A percentile compares a stretch with the other conserved stretches of the same genome.
Evolutionary conservation across 2,329 filamentous ascomycete species (phyloP).

Genomic region (Alternaria atra): DNA sequence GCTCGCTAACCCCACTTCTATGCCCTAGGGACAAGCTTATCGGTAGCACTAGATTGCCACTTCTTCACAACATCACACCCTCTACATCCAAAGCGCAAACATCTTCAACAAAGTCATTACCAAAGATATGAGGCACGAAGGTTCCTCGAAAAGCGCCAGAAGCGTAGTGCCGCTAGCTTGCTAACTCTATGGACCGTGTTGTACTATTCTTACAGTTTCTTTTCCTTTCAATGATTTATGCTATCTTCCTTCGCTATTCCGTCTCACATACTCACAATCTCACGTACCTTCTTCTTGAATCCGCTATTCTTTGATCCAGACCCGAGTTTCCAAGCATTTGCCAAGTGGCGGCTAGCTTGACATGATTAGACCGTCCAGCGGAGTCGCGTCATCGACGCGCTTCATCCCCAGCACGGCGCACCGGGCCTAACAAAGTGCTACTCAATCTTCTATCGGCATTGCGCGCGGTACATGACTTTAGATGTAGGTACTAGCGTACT

Average conservation of each 20-base stretch:
- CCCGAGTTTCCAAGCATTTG: constrained; percentile 53
- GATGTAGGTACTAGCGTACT: constrained; percentile 61
- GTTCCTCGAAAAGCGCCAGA: neutral
- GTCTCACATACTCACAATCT: neutral
- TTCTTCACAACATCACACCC: neutral
- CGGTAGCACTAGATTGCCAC: neutral
- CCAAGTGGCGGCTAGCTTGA: constrained; percentile 57
- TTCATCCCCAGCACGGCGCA: constrained; percentile 51
- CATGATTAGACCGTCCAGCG: constrained; percentile 57
- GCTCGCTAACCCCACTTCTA: constrained; percentile 6
- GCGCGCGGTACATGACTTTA: constrained; percentile 64
- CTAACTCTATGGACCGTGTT: no score
- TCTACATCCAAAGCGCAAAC: neutral
- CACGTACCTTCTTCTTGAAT: neutral
- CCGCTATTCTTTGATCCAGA: constrained; percentile 44
- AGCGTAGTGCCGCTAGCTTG: neutral
- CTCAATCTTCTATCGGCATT: constrained; percentile 56
- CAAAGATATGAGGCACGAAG: neutral
- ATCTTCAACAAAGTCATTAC: neutral
- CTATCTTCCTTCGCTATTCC: neutral
- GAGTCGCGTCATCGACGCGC: constrained; percentile 38
- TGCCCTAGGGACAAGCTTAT: neutral
- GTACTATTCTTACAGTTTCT: neutral
- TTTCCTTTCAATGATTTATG: neutral
- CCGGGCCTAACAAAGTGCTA: constrained; percentile 26